Evolutionary conservation across 805 yeast genomes (phyloP), one percentile per base, ranked within the genome.

Genomic region (Clavispora asparagi): DNA sequence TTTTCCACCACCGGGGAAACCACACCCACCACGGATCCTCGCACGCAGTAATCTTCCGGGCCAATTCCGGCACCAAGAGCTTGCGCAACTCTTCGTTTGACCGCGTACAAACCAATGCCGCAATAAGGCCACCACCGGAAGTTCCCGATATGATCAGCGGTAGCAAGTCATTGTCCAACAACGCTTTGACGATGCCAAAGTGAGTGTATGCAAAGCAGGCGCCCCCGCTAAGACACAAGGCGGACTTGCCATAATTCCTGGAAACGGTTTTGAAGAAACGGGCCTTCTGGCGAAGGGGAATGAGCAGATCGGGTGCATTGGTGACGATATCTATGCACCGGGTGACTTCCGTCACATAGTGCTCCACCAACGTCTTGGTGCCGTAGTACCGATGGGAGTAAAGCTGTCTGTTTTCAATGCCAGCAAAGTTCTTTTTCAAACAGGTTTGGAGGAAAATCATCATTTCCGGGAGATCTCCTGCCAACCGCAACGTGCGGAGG

Each of bases 131-230:
- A 13, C 95, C 95, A 1, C 94, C 92, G 0, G 88, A 81, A 0
- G 94, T 86, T 1, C 95, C 95, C 31, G 87, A 78, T 8, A 87
- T 70, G 32, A 86, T 83, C 5, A 72, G 71, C 1, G 95, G 95
- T 42, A 86, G 65, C 42, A 78, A 64, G 59, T 82, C 84, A 47
- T 77, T 76, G 48, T 87, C 90, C 6, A 85, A 63, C 35, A 87
- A 62, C 0, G 90, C 91, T 51, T 82, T 82, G 26, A 85, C 74
- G 3, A 86, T 78, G 2, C 95, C 95, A 63, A 85, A 82, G 62
- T 86, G 95, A 29, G 82, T 79, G 54, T 84, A 83, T 1, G 91
- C 80, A 61, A 86, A 87, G 28, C 86, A 78, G 1, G 90, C 95
- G 23, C 94, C 95, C 4, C 95, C 94, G 46, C 85, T 78, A 26